Percentiles rank a stretch among this genome's conserved stretches.
Conservation (phyloP, 768 basidiomycete genomes). For the Cystoderma amianthinum region DNA sequence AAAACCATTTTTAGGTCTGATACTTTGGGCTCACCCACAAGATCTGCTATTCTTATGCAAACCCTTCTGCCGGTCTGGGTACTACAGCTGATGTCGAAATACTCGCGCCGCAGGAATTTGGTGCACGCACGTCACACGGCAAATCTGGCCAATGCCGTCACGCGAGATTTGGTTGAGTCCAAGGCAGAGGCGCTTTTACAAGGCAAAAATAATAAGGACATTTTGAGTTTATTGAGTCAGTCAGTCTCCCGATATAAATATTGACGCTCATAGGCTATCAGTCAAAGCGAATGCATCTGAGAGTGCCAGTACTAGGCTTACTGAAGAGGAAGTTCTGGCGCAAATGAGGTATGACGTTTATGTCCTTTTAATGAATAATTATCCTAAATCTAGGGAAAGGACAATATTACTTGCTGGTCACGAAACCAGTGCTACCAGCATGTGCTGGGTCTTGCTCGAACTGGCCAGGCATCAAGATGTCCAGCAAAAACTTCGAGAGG, state of each 20-base stretch:
- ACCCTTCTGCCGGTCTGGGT: constrained; percentile 40
- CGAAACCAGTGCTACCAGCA: constrained; percentile 53
- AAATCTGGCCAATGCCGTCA: constrained; percentile 34
- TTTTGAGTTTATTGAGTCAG: constrained; percentile 51
- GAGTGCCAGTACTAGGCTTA: constrained; percentile 24
- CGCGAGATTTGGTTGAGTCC: constrained; percentile 36
- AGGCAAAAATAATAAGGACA: constrained; percentile 44
- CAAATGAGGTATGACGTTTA: constrained; percentile 25
- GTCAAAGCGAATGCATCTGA: constrained; percentile 40
- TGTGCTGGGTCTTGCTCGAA: constrained; percentile 59
- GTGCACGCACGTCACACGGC: constrained; percentile 40
- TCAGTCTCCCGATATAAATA: constrained; percentile 4
- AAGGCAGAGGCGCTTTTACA: constrained; percentile 40
- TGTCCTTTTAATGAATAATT: background rate
- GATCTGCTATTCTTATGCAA: constrained; percentile 39
- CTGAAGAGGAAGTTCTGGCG: constrained; percentile 30
- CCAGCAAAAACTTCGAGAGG: constrained; percentile 56
- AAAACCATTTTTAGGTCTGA: constrained; percentile 28
- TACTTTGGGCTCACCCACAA: constrained; percentile 40
- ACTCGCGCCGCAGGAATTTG: constrained; percentile 34
- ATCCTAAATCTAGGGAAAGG: constrained; percentile 12
- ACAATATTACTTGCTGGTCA: constrained; percentile 44
- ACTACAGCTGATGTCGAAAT: constrained; percentile 38
- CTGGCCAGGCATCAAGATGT: constrained; percentile 50
- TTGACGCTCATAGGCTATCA: constrained; percentile 6